phyloP scores from a whole-genome alignment of 2,329 filamentous ascomycete species.

The Stachybotrys chlorohalonatus region DNA sequence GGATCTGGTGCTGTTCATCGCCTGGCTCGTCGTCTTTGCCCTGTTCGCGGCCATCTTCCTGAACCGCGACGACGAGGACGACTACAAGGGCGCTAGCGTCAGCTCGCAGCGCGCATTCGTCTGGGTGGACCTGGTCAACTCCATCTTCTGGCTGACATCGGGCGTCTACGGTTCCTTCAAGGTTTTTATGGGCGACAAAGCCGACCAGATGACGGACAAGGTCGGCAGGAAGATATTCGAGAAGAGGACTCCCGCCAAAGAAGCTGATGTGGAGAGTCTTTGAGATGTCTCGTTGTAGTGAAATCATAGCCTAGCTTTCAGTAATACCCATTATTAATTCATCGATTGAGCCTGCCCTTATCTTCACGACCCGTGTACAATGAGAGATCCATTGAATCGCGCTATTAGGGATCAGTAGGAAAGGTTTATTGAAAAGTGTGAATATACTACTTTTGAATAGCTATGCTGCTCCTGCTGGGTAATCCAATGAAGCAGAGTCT shows the following conservation, averaged over 20 bases:
- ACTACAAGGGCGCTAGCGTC: constrained; percentile 34
- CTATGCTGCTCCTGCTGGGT: too few relatives aligned
- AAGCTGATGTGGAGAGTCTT: constrained; percentile 3
- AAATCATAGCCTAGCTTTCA: too few relatives aligned
- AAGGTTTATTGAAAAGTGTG: too few relatives aligned
- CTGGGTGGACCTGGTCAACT: constrained; percentile 61
- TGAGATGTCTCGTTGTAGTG: background rate
- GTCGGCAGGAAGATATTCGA: constrained; percentile 27
- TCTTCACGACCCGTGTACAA: too few relatives aligned
- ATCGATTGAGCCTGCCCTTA: too few relatives aligned
- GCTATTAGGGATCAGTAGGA: too few relatives aligned
- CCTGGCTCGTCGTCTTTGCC: constrained; percentile 61
- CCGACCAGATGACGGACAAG: constrained; percentile 26
- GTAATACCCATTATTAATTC: too few relatives aligned
- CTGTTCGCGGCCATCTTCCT: constrained; percentile 67
- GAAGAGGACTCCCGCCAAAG: constrained; percentile 19
- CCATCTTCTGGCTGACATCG: constrained; percentile 54
- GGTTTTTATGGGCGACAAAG: constrained; percentile 31
- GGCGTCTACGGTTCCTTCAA: constrained; percentile 31
- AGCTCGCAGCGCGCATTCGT: constrained; percentile 59
- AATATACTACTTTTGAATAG: too few relatives aligned
- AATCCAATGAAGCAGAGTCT: too few relatives aligned
- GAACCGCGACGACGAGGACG: constrained; percentile 45
- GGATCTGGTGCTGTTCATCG: constrained; percentile 32
- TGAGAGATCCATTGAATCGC: too few relatives aligned